Percentiles rank a stretch among this genome's conserved stretches.
These are phyloP conservation scores for Penicillium subrubescens DNA, from an alignment of 495 filamentous ascomycete genomes.

Conservation along the genomic window DNA sequence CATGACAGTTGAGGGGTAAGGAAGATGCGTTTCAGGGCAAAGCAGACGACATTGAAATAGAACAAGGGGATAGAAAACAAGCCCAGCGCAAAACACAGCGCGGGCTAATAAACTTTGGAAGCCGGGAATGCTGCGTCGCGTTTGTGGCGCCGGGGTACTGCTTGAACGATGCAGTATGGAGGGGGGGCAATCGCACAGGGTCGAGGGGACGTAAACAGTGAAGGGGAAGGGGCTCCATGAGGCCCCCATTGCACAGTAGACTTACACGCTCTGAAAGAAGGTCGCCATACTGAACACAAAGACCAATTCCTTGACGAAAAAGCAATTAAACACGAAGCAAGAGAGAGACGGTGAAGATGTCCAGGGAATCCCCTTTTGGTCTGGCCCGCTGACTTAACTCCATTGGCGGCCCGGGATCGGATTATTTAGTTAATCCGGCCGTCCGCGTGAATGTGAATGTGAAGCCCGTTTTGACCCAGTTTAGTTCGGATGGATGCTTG, in stretches of 20 bases:
- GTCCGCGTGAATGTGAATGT: background rate
- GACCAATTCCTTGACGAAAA: conserved; percentile 5
- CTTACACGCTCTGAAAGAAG: conserved; percentile 81
- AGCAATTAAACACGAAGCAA: conserved; percentile 11
- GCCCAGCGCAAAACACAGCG: background rate
- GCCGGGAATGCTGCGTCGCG: conserved; percentile 26
- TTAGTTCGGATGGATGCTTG: background rate
- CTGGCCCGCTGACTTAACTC: conserved; percentile 11
- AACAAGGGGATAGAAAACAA: background rate
- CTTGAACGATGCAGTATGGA: conserved; percentile 26
- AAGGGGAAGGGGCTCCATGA: conserved; percentile 3
- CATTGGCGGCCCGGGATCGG: conserved; percentile 11
- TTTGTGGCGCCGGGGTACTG: conserved; percentile 25
- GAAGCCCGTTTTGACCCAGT: background rate
- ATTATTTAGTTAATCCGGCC: conserved; percentile 21
- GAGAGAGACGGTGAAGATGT: conserved; percentile 23
- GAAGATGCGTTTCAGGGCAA: background rate
- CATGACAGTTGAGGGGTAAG: conserved; percentile 4
- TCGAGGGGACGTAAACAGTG: conserved; percentile 16
- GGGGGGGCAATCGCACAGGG: conserved; percentile 16
- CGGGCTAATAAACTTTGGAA: conserved; percentile 16
- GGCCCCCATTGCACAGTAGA: conserved; percentile 27
- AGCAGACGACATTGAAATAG: conserved; percentile 7
- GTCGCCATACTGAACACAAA: conserved; percentile 59
- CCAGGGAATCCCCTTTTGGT: conserved; percentile 15